Base-by-base conservation (phyloP, 768 basidiomycete genomes). In the Mycena filopes region DNA sequence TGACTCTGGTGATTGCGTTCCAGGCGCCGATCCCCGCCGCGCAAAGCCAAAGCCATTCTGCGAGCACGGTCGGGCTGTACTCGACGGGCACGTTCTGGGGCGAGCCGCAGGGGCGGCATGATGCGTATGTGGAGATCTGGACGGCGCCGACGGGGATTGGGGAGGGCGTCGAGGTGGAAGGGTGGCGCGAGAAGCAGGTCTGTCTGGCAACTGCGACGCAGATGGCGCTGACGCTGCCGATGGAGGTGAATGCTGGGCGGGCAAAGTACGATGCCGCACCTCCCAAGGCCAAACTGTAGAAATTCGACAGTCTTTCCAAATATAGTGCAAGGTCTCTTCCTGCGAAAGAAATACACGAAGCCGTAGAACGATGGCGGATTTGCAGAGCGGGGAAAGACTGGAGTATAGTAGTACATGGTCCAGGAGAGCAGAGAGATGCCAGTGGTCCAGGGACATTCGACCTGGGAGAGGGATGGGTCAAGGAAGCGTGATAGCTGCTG, bases 121-220 rank as follows among this genome's bases (percentile, higher is more conserved):
- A 90, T 49, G 69, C 74, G 4, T 85, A 85, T 66, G 82, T 85
- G 4, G 90, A 90, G 70, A 77, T 90, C 15, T 91, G 89, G 89
- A 86, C 87, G 8, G 87, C 89, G 12, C 90, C 90, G 2, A 77
- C 79, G 45, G 79, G 86, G 57, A 77, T 87, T 41, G 86, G 84
- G 3, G 81, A 83, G 57, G 85, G 84, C 0, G 51, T 72, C 6
- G 72, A 79, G 31, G 36, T 42, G 10, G 73, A 80, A 4, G 82
- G 83, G 13, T 91, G 89, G 90, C 82, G 86, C 66, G 87, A 87
- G 48, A 74, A 83, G 53, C 89, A 90, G 69, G 77, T 86, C n/a
- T 91, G 90, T 68, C 76, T 91, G 29, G 88, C 85, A 18, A 79
- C 84, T 25, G 83, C 87, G 13, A 87, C 84, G 15, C 89, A 91